Conservation (phyloP, 164 flowering plant species). For the Chimonanthus salicifolius region DNA sequence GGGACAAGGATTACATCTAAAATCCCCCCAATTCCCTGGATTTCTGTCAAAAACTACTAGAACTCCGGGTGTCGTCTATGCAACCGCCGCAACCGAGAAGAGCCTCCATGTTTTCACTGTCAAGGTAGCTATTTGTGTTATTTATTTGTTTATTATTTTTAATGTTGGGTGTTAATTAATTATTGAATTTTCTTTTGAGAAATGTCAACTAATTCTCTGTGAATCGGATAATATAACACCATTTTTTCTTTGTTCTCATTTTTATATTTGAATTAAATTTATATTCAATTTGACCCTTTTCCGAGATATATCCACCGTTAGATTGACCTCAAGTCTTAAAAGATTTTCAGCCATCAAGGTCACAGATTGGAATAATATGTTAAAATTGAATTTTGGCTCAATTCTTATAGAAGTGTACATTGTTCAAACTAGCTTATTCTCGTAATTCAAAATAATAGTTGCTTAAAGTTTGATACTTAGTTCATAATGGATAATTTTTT, state of each 20-base stretch:
- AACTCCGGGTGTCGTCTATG: conserved; percentile 33
- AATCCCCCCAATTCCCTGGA: conserved; percentile 17
- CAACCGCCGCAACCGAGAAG: conserved; percentile 77
- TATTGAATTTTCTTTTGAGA: not conserved
- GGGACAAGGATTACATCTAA: conserved; percentile 32
- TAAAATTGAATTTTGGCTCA: too few species aligned
- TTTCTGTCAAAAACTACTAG: conserved; percentile 29
- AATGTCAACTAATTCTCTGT: not conserved
- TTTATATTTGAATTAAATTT: not conserved
- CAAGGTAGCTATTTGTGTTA: conserved; percentile 39
- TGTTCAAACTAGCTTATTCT: too few species aligned
- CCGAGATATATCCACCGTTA: too few species aligned
- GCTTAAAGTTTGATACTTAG: too few species aligned
- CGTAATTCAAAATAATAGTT: too few species aligned
- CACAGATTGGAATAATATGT: too few species aligned
- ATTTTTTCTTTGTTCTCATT: not conserved
- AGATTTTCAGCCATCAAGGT: too few species aligned
- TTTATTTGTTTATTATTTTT: not conserved
- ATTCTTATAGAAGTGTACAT: too few species aligned
- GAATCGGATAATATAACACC: not conserved
- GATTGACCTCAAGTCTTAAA: too few species aligned
- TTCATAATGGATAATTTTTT: too few species aligned
- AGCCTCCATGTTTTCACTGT: conserved; percentile 70
- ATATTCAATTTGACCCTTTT: not conserved
- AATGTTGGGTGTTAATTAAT: not conserved